A percentile compares a stretch with the other conserved stretches of the same genome.
These are phyloP conservation scores for Ceratobasidium sp. DNA, from an alignment of 1,284 basidiomycete species.

Conservation along the genomic window DNA sequence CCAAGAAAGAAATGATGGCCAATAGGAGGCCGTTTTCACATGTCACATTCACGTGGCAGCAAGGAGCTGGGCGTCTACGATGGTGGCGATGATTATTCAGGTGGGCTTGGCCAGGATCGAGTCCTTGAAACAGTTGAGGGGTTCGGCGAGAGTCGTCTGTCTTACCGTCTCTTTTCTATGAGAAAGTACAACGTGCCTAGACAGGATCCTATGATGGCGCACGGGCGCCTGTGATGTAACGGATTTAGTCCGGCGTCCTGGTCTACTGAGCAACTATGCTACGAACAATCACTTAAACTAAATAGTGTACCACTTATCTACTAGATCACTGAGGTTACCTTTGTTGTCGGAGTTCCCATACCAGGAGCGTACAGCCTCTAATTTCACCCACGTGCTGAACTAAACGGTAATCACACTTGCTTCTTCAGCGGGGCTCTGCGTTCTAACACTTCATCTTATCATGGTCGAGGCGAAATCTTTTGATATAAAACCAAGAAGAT, in stretches of 20 bases:
- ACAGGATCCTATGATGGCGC: too few relatives aligned
- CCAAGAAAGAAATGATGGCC: constrained; percentile 14
- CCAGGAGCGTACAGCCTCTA: constrained; percentile 11
- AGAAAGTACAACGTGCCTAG: too few relatives aligned
- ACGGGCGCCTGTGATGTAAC: too few relatives aligned
- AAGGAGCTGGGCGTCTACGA: not conserved
- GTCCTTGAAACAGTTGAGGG: not conserved
- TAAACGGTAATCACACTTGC: not conserved
- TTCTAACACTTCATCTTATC: not conserved
- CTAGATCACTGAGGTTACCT: not conserved
- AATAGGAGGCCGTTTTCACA: constrained; percentile 27
- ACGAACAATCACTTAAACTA: not conserved
- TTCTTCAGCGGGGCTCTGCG: not conserved
- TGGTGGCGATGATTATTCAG: not conserved
- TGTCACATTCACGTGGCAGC: constrained; percentile 12
- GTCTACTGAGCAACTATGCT: not conserved
- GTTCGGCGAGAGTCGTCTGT: too few relatives aligned
- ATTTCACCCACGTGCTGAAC: not conserved
- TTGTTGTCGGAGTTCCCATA: constrained; percentile 4
- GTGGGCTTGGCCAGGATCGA: not conserved
- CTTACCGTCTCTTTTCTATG: too few relatives aligned
- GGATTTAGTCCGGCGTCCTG: too few relatives aligned
- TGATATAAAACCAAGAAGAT: constrained; percentile 3
- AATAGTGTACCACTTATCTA: not conserved
- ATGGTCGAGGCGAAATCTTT: not conserved